Evolutionary conservation across 495 filamentous ascomycete genomes (phyloP).

Genomic region (Trichodelitschia bisporula): DNA sequence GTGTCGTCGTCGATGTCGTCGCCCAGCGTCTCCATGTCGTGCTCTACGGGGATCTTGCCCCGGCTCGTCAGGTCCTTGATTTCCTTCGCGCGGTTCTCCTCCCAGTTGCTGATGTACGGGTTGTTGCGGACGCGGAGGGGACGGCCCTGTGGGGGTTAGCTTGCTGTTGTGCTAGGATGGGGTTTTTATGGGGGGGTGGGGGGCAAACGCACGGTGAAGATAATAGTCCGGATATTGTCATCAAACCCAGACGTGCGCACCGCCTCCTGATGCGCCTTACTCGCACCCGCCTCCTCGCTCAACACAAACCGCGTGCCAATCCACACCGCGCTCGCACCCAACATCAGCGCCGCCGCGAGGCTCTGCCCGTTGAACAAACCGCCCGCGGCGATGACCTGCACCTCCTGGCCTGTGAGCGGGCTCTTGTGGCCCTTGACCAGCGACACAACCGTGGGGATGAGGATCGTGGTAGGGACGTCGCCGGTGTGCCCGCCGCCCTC

Average conservation of each 20-base stretch:
- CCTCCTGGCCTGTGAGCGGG: slow-evolving; percentile 61
- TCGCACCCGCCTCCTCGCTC: slow-evolving; percentile 77
- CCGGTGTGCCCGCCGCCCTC: slow-evolving; percentile 86
- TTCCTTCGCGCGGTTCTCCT: slow-evolving; percentile 65
- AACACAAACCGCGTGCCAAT: slow-evolving; percentile 92
- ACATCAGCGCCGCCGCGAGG: slow-evolving; percentile 72
- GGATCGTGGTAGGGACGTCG: slow-evolving; percentile 64
- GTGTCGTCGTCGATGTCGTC: slow-evolving; percentile 51
- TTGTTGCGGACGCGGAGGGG: slow-evolving; percentile 86
- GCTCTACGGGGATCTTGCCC: slow-evolving; percentile 79
- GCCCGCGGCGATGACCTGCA: slow-evolving; percentile 82
- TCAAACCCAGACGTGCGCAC: slow-evolving; percentile 78
- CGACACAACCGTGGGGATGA: slow-evolving; percentile 77
- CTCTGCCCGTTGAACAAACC: slow-evolving; percentile 85
- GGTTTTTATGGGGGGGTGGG: not conserved
- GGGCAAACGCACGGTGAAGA: slow-evolving; percentile 49
- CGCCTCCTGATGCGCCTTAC: slow-evolving; percentile 87
- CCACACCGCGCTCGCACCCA: slow-evolving; percentile 85
- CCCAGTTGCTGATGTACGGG: slow-evolving; percentile 85
- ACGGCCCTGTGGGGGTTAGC: slow-evolving; percentile 32
- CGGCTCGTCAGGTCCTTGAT: slow-evolving; percentile 76
- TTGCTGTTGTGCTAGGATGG: slow-evolving; percentile 8
- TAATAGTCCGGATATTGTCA: slow-evolving; percentile 88
- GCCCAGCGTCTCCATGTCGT: slow-evolving; percentile 68
- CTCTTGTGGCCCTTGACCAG: slow-evolving; percentile 60